A percentile compares a stretch with the other conserved stretches of the same genome.
phyloP scores from a whole-genome alignment of 179 eudicot species.

The Beta macrorhiza region DNA sequence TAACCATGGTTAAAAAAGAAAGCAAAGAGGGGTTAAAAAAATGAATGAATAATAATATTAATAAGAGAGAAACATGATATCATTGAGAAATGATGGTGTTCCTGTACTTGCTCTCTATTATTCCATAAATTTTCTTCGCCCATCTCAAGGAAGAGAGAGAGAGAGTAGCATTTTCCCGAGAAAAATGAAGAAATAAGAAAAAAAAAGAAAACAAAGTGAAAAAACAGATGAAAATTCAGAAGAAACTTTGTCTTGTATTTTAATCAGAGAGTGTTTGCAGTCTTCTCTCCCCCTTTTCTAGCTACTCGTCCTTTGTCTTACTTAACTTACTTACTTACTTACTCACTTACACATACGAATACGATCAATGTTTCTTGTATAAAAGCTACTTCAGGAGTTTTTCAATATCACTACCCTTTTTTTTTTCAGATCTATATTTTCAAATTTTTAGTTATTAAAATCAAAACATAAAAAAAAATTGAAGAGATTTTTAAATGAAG shows the following conservation, averaged over 20 bases:
- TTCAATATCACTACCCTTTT: background rate
- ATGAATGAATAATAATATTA: background rate
- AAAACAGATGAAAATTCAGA: background rate
- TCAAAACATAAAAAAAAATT: background rate
- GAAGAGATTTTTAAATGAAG: too few species aligned
- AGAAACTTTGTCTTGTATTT: conserved; percentile 20
- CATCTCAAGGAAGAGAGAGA: conserved; percentile 38
- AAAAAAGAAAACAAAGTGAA: background rate
- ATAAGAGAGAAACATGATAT: conserved; percentile 36
- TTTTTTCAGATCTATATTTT: background rate
- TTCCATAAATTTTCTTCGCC: conserved; percentile 32
- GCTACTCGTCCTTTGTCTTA: conserved; percentile 28
- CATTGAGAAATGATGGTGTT: conserved; percentile 85
- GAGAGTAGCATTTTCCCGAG: conserved; percentile 37
- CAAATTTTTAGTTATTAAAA: background rate
- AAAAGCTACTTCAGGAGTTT: conserved; percentile 8
- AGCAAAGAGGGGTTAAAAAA: conserved; percentile 24
- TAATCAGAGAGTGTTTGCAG: background rate
- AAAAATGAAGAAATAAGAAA: background rate
- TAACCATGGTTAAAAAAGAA: conserved; percentile 34
- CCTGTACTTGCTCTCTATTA: conserved; percentile 53
- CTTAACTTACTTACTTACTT: background rate
- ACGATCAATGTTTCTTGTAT: background rate
- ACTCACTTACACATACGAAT: background rate
- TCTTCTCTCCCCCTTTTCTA: background rate